These are phyloP conservation scores for Eucalyptus paniculata DNA, from an alignment of 345 rosid genomes.

Conservation along the genomic window DNA sequence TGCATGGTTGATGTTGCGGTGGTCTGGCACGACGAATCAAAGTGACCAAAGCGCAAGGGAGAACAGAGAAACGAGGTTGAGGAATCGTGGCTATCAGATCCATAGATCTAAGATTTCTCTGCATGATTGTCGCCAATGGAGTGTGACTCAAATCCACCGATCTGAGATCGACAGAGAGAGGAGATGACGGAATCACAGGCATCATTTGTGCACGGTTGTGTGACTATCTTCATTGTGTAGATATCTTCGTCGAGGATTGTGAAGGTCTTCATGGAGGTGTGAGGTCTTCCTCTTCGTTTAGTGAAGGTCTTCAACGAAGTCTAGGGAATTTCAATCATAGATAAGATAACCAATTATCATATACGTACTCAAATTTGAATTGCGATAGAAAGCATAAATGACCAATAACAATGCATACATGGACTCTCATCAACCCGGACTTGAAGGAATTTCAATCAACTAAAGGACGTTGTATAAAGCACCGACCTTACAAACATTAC, in stretches of 20 bases:
- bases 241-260: background rate
- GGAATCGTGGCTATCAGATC: background rate
- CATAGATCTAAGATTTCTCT: background rate
- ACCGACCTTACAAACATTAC: background rate
- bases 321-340: background rate
- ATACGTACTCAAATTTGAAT: background rate
- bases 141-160: background rate
- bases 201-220: background rate
- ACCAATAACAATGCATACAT: background rate
- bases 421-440: background rate
- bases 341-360: background rate
- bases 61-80: background rate
- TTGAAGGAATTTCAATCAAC: background rate
- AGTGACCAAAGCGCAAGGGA: background rate
- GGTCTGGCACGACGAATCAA: background rate
- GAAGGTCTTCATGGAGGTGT: background rate
- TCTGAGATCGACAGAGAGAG: background rate
- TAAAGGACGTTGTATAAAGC: background rate
- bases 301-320: background rate
- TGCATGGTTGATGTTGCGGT: background rate
- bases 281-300: background rate
- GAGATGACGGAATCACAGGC: background rate
- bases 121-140: accelerated
- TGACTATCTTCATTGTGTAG: background rate
- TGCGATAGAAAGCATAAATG: background rate